Evolutionary conservation across 2,329 filamentous ascomycete species (phyloP).

Genomic region (Penicillium psychrosexuale): DNA sequence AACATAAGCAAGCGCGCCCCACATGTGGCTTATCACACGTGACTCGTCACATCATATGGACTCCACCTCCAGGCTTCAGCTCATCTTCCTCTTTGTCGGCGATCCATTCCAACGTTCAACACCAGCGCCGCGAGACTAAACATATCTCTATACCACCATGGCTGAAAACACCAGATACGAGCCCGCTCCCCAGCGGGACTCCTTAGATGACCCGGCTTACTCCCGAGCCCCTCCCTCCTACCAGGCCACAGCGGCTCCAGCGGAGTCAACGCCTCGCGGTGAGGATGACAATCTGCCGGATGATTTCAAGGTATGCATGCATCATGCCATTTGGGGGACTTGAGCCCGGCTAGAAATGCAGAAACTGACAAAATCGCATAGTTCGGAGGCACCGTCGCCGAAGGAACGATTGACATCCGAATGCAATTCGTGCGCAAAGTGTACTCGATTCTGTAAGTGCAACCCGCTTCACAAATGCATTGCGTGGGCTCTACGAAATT

Average conservation of each 20-base stretch:
- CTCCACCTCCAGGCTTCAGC: conserved; percentile 3
- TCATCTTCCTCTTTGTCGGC: conserved; percentile 3
- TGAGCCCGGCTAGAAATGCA: neutral
- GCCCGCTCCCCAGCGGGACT: conserved; percentile 79
- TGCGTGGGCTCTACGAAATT: too few species aligned
- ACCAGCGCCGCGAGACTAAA: neutral
- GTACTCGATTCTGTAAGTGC: conserved; percentile 78
- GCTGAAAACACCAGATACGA: conserved; percentile 77
- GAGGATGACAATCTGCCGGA: conserved; percentile 92
- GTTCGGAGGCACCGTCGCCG: conserved; percentile 90
- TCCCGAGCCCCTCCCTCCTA: conserved; percentile 82
- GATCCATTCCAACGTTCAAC: neutral
- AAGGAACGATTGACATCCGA: conserved; percentile 90
- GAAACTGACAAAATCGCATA: conserved; percentile 35
- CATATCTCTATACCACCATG: conserved; percentile 48
- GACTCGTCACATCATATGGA: conserved; percentile 2
- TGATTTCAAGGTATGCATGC: conserved; percentile 77
- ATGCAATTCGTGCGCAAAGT: conserved; percentile 98
- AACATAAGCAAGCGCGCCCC: neutral
- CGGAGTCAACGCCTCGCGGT: conserved; percentile 60
- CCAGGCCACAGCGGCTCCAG: conserved; percentile 56
- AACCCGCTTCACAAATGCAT: neutral
- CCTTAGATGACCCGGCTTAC: conserved; percentile 68
- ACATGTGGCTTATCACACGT: conserved; percentile 9
- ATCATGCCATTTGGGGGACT: neutral